A percentile compares a stretch with the other conserved stretches of the same genome.
Evolutionary conservation across 2,329 filamentous ascomycete genomes (phyloP).

Genomic region (Diaporthe australafricana): DNA sequence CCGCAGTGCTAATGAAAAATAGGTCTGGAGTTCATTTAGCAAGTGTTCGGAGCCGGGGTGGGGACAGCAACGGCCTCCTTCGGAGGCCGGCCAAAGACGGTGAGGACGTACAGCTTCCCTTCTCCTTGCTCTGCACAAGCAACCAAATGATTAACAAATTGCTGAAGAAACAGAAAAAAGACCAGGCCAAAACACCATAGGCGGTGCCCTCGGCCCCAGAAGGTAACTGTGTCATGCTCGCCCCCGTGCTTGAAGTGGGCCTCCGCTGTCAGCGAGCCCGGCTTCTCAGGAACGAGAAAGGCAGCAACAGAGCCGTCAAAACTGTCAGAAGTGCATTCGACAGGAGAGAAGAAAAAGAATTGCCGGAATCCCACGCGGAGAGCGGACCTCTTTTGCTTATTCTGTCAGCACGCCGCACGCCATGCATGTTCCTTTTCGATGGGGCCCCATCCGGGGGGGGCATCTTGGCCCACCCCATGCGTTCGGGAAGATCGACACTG

Average conservation of each 20-base stretch:
- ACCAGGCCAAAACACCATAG: slow-evolving; percentile 27
- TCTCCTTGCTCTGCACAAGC: slow-evolving; percentile 35
- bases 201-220: slow-evolving; percentile 29
- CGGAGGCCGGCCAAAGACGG: background rate
- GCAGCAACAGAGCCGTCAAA: background rate
- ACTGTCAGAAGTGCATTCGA: background rate
- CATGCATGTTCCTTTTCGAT: background rate
- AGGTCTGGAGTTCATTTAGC: slow-evolving; percentile 24
- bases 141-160: slow-evolving; percentile 35
- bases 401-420: background rate
- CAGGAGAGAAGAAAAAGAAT: background rate
- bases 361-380: slow-evolving; percentile 13
- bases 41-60: background rate
- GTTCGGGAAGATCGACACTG: slow-evolving; percentile 19
- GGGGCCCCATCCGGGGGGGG: background rate
- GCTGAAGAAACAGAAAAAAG: slow-evolving; percentile 4
- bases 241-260: background rate
- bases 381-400: slow-evolving; percentile 21
- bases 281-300: slow-evolving; percentile 1
- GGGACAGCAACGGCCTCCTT: background rate
- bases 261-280: background rate
- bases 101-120: slow-evolving; percentile 33
- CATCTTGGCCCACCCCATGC: background rate
- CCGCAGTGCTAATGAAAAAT: slow-evolving; percentile 19
- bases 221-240: slow-evolving; percentile 34